Evolutionary conservation across 495 filamentous ascomycete genomes (phyloP).

Genomic region (Aspergillus mulundensis): DNA sequence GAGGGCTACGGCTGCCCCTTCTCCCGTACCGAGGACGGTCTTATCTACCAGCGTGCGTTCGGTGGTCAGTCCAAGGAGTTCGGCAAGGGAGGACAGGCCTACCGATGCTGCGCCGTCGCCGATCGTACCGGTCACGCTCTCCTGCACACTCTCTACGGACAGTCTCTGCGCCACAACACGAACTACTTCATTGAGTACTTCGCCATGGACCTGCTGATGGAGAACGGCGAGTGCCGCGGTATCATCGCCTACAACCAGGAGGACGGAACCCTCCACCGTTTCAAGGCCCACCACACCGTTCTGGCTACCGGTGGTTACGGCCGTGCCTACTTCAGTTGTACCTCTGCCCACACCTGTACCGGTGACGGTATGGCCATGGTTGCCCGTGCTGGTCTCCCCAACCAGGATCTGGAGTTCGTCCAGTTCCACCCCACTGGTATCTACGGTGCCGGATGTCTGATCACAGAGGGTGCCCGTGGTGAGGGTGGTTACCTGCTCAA

Average conservation of each 20-base stretch:
- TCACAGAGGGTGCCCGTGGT: conserved; percentile 96
- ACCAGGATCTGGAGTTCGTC: conserved; percentile 99
- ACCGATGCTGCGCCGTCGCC: conserved; percentile 91
- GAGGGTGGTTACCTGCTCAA: conserved; percentile 98
- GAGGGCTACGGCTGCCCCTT: conserved; percentile 98
- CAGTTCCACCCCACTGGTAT: conserved; percentile 99
- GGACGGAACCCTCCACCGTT: conserved; percentile 93
- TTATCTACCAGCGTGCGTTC: conserved; percentile 97
- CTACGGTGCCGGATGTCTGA: conserved; percentile 97
- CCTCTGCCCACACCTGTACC: conserved; percentile 95
- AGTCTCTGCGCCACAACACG: conserved; percentile 93
- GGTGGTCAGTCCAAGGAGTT: conserved; percentile 94
- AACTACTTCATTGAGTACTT: conserved; percentile 99
- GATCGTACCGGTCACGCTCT: conserved; percentile 95
- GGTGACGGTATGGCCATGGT: conserved; percentile 99
- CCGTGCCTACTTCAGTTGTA: conserved; percentile 96
- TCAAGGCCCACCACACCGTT: conserved; percentile 93
- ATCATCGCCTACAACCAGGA: conserved; percentile 97
- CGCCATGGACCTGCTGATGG: conserved; percentile 92
- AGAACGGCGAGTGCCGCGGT: conserved; percentile 91
- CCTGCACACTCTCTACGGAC: conserved; percentile 95
- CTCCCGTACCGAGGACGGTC: conserved; percentile 94
- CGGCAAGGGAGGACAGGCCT: conserved; percentile 95
- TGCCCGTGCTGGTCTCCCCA: conserved; percentile 91
- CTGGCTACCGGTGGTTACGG: conserved; percentile 95